Base-by-base conservation (phyloP, 228 moss, liverwort and hornwort species). In the Sphagnum fallax region DNA sequence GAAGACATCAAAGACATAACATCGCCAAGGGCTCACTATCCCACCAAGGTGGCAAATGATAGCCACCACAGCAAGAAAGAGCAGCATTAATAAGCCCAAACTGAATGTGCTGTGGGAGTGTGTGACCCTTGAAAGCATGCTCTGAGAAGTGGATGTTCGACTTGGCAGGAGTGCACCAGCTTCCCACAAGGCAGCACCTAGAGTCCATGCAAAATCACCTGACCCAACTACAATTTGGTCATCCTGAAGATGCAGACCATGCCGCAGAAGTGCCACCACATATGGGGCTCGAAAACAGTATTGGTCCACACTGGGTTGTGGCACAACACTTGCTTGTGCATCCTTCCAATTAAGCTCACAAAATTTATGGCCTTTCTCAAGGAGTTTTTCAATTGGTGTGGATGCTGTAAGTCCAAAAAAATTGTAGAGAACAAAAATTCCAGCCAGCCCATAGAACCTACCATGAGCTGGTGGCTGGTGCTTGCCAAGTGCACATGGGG, bases 201-300 rank as follows among this genome's bases (percentile, higher is more conserved):
- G 52, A 10, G 98, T 98, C 98, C 98, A 98, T 47, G 98, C 98
- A 72, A 98, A 98, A 76, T 93, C 98, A 65, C 93, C 92, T 49
- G 90, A 90, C 32, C 93, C 94, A 62, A 98, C 86, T 63, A 77
- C 77, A 60, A 98, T 80, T 79, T 98, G 94, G 58, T 90, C 81
- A 62, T 93, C 98, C 52, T 77, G 85, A 52, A 98, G 90, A 76
- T 92, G 91, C 64, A 98, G 81, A 51, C 98, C 98, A 69, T 91
- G 80, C 49, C 92, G 87, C 16, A 98, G 98, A 50, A 98, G 74
- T 16, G 88, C 79, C 65, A 88, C 80, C 53, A 93, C 78, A 59
- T 98, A 94, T 8, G 94, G 98, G 50, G 98, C 98, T 69, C 98
- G 91, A 75, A 98, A 98, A 78, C 98, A 98, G 70, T 98, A 98